A percentile compares a stretch with the other conserved stretches of the same genome.
phyloP scores from a whole-genome alignment of 164 flowering plant species.

The Houttuynia cordata region DNA sequence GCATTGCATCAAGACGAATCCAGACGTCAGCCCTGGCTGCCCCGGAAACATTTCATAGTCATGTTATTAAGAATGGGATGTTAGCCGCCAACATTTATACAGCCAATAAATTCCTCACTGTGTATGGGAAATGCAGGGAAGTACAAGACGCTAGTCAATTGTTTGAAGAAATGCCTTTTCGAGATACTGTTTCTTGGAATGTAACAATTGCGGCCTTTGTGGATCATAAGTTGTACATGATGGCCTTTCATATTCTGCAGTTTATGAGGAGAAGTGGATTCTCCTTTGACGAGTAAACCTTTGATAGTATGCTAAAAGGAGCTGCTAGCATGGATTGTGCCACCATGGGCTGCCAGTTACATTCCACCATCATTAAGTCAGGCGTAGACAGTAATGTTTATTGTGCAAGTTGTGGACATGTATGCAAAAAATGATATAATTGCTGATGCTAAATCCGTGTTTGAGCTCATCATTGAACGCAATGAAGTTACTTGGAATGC shows the following conservation, averaged over 20 bases:
- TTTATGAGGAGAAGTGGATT: constrained; percentile 41
- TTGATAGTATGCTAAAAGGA: constrained; percentile 63
- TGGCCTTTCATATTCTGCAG: constrained; percentile 29
- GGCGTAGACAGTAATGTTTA: constrained; percentile 45
- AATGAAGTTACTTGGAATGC: constrained; percentile 77
- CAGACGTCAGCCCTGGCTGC: not conserved
- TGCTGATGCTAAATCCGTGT: constrained; percentile 41
- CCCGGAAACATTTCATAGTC: constrained; percentile 12
- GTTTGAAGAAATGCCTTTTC: constrained; percentile 64
- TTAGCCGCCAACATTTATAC: constrained; percentile 23
- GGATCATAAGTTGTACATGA: constrained; percentile 23
- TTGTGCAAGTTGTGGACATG: constrained; percentile 58
- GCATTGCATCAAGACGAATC: not conserved
- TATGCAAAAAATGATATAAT: constrained; percentile 60
- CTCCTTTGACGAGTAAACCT: constrained; percentile 40
- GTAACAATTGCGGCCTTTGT: constrained; percentile 55
- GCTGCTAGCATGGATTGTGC: constrained; percentile 20
- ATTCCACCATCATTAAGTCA: constrained; percentile 38
- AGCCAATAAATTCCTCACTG: constrained; percentile 41
- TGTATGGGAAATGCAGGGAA: constrained; percentile 32
- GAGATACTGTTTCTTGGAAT: constrained; percentile 78
- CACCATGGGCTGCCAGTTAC: constrained; percentile 43
- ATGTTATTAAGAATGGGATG: constrained; percentile 32
- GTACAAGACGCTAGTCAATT: constrained; percentile 29
- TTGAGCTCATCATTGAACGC: constrained; percentile 30